phyloP scores from a whole-genome alignment of 2,329 filamentous ascomycete genomes.

The Fusarium sambucinum region DNA sequence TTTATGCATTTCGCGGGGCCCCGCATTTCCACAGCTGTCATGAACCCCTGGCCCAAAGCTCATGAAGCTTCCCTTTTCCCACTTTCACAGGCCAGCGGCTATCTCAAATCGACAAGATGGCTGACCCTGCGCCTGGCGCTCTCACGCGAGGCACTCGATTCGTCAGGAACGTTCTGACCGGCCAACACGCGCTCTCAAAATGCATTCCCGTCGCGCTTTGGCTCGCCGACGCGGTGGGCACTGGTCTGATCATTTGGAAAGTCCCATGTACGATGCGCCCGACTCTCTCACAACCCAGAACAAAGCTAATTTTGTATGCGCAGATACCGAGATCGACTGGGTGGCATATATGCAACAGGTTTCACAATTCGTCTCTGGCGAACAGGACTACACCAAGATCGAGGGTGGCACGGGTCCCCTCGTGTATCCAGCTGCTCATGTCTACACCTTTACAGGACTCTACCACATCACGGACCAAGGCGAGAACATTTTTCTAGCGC shows the following conservation, averaged over 20 bases:
- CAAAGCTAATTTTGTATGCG: constrained; percentile 20
- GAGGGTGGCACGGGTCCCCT: constrained; percentile 90
- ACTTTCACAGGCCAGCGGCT: constrained; percentile 25
- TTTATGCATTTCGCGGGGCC: constrained; percentile 48
- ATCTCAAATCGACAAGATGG: constrained; percentile 43
- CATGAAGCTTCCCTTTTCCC: constrained; percentile 24
- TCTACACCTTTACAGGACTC: constrained; percentile 87
- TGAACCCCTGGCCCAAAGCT: constrained; percentile 24
- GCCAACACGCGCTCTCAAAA: constrained; percentile 63
- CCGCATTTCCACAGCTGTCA: constrained; percentile 21
- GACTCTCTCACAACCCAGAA: neutral
- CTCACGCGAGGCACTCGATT: constrained; percentile 48
- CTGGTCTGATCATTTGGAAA: constrained; percentile 80
- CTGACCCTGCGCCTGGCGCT: constrained; percentile 43
- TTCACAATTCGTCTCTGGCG: constrained; percentile 80
- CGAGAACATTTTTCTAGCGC: constrained; percentile 80
- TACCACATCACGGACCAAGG: constrained; percentile 84
- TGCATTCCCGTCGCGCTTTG: constrained; percentile 72
- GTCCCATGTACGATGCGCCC: constrained; percentile 76
- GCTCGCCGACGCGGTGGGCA: constrained; percentile 77
- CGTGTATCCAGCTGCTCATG: constrained; percentile 94
- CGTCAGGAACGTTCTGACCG: constrained; percentile 60
- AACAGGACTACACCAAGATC: constrained; percentile 89
- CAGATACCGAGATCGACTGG: constrained; percentile 98
- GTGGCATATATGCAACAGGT: constrained; percentile 96